A percentile compares a stretch with the other conserved stretches of the same genome.
These are phyloP conservation scores for Taiozyma sp. DNA, from an alignment of 1,139 yeast genomes.

Conservation along the genomic window DNA sequence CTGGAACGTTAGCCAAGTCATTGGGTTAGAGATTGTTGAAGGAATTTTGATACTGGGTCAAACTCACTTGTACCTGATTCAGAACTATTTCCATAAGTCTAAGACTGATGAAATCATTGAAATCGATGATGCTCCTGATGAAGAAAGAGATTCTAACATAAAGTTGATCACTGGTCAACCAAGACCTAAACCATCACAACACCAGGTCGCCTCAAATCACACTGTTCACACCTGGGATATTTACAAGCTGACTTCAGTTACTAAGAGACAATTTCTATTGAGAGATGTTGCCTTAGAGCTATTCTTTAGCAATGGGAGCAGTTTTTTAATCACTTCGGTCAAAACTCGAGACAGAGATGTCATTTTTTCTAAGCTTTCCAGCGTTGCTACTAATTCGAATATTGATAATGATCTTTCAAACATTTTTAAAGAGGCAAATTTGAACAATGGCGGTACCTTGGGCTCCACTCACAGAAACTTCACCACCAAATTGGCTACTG, in stretches of 20 bases:
- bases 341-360: slow-evolving; percentile 49
- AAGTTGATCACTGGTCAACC: slow-evolving; percentile 45
- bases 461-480: slow-evolving; percentile 24
- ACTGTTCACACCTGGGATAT: slow-evolving; percentile 52
- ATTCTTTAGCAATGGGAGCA: slow-evolving; percentile 69
- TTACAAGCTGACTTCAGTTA: slow-evolving; percentile 52
- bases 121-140: slow-evolving; percentile 58
- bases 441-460: slow-evolving; percentile 23
- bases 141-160: slow-evolving; percentile 61
- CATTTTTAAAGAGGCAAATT: slow-evolving; percentile 44
- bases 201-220: slow-evolving; percentile 31
- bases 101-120: slow-evolving; percentile 59
- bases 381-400: slow-evolving; percentile 39
- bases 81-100: slow-evolving; percentile 57
- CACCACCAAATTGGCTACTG: slow-evolving; percentile 36
- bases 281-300: slow-evolving; percentile 78
- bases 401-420: slow-evolving; percentile 48
- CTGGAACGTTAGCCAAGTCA: slow-evolving; percentile 72
- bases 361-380: slow-evolving; percentile 44
- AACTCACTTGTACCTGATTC: slow-evolving; percentile 60
- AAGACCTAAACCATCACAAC: slow-evolving; percentile 19
- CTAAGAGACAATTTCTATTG: slow-evolving; percentile 68
- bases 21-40: slow-evolving; percentile 70
- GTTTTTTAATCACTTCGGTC: slow-evolving; percentile 56
- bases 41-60: slow-evolving; percentile 69